Evolutionary conservation across 2,329 filamentous ascomycete species (phyloP).

Genomic region (Fusarium stilboides): DNA sequence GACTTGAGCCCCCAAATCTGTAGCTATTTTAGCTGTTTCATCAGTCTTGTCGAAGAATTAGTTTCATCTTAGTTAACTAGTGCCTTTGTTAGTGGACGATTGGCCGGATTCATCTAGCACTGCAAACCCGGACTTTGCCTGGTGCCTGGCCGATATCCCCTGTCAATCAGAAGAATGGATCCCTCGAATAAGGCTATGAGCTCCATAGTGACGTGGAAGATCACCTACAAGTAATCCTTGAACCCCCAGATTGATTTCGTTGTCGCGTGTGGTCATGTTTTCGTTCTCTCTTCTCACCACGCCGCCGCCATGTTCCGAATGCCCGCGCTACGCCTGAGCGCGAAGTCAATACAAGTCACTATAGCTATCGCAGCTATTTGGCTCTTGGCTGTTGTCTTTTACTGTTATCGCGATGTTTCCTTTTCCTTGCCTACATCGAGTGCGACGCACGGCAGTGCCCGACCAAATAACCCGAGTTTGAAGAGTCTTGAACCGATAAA

Average conservation of each 20-base stretch:
- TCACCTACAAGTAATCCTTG: not conserved
- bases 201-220: slow-evolving; percentile 5
- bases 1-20: too few relatives aligned
- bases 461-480: not conserved
- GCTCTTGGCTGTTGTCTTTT: slow-evolving; percentile 22
- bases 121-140: too few relatives aligned
- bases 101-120: not conserved
- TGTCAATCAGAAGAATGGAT: not conserved
- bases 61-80: not conserved
- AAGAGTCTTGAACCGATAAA: slow-evolving; percentile 16
- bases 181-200: not conserved
- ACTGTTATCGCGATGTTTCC: slow-evolving; percentile 16
- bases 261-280: slow-evolving; percentile 8
- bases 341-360: slow-evolving; percentile 27
- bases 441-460: not conserved
- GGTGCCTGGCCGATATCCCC: not conserved
- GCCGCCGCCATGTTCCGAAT: slow-evolving; percentile 21
- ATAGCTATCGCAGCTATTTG: slow-evolving; percentile 27
- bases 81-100: not conserved
- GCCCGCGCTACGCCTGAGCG: slow-evolving; percentile 16
- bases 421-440: not conserved
- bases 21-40: not conserved
- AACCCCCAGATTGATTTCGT: not conserved
- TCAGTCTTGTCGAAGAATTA: too few relatives aligned
- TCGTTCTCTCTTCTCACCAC: not conserved